Conservation (phyloP, 345 rosid genomes). For the Lagerstroemia speciosa region DNA sequence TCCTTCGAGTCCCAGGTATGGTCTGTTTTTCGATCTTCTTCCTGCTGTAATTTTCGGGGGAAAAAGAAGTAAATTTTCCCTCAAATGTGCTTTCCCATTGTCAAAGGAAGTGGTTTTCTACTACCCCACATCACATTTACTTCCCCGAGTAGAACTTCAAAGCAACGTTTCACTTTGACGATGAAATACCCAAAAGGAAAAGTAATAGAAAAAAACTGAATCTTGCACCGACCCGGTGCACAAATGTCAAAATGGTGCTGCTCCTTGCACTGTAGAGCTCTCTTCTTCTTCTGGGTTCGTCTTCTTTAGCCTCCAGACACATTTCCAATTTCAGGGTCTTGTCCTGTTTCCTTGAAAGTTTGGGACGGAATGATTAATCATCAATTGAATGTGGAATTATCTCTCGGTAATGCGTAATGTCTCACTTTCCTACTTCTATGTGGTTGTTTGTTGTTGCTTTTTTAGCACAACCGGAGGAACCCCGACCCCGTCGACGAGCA, state of each 20-base stretch:
- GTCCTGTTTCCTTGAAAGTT: not conserved
- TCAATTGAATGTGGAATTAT: not conserved
- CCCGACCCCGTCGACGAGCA: not conserved
- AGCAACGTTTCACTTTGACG: not conserved
- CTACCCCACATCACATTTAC: not conserved
- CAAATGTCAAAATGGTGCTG: too few species aligned
- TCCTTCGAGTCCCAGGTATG: slow-evolving; percentile 58
- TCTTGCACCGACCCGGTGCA: too few species aligned
- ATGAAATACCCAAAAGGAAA: not conserved
- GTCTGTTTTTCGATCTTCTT: not conserved
- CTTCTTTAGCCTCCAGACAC: not conserved
- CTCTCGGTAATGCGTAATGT: not conserved
- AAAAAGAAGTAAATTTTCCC: too few species aligned
- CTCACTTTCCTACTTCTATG: not conserved
- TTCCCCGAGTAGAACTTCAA: not conserved
- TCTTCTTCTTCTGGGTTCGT: too few species aligned
- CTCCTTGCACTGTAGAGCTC: too few species aligned
- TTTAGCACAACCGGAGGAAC: not conserved
- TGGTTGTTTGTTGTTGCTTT: not conserved
- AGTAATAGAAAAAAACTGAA: too few species aligned
- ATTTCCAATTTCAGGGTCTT: not conserved
- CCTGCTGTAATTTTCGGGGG: not conserved
- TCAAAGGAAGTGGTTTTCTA: too few species aligned
- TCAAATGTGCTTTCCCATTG: not conserved
- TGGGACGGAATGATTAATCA: not conserved